Conservation (phyloP, 495 filamentous ascomycete species). For the Darksidea phi region DNA sequence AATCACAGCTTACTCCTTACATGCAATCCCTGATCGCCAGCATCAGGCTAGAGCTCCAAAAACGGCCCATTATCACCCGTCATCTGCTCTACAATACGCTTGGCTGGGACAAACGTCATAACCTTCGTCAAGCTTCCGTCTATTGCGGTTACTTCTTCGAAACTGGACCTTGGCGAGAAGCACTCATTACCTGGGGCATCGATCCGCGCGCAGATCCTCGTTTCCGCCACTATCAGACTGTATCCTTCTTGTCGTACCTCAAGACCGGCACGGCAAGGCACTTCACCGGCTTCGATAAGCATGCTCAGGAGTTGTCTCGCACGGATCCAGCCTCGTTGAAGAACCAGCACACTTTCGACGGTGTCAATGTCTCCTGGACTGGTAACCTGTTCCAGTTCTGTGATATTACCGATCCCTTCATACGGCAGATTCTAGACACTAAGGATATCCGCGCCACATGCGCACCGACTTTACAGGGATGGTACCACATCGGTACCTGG, state of each 20-base stretch:
- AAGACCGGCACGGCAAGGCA: not conserved
- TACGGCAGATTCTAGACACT: conserved; percentile 54
- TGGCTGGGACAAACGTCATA: conserved; percentile 44
- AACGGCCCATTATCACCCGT: conserved; percentile 83
- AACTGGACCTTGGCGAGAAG: conserved; percentile 86
- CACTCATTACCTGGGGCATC: conserved; percentile 76
- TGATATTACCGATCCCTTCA: conserved; percentile 79
- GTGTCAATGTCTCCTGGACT: conserved; percentile 62
- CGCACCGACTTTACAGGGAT: conserved; percentile 61
- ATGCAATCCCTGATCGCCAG: conserved; percentile 60
- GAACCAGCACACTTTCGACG: conserved; percentile 72
- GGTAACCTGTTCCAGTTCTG: conserved; percentile 91
- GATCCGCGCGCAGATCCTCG: conserved; percentile 76
- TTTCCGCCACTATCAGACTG: conserved; percentile 79
- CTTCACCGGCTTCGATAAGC: not conserved
- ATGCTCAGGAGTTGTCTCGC: not conserved
- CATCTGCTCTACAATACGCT: conserved; percentile 70
- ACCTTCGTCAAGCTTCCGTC: conserved; percentile 63
- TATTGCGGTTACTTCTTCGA: conserved; percentile 87
- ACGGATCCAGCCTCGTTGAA: conserved; percentile 34
- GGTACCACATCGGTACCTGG: conserved; percentile 74
- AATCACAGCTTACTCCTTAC: conserved; percentile 48
- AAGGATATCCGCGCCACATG: conserved; percentile 48
- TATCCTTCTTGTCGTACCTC: conserved; percentile 65
- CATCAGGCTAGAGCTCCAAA: conserved; percentile 60